Evolutionary conservation across 768 basidiomycete species (phyloP).

Genomic region (Agrocybe pediades): DNA sequence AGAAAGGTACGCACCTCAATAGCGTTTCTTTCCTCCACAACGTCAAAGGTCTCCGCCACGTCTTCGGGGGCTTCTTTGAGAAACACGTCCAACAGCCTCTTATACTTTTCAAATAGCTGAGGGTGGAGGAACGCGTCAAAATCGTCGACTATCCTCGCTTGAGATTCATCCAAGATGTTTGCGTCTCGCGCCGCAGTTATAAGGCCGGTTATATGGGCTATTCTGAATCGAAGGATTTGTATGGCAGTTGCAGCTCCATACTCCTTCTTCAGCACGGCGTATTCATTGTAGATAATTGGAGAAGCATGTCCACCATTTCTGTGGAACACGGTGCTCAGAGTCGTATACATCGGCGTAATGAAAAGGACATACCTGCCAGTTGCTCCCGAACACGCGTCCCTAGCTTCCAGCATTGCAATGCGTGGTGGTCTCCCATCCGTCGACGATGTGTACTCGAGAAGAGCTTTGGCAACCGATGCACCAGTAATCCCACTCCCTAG

Average conservation of each 20-base stretch:
- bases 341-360: too few relatives aligned
- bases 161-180: slow-evolving; percentile 49
- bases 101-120: slow-evolving; percentile 42
- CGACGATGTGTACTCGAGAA: slow-evolving; percentile 40
- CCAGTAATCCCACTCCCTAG: slow-evolving; percentile 83
- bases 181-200: slow-evolving; percentile 55
- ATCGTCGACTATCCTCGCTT: slow-evolving; percentile 58
- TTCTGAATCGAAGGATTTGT: slow-evolving; percentile 61
- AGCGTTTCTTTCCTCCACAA: slow-evolving; percentile 29
- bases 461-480: slow-evolving; percentile 54
- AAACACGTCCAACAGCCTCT: slow-evolving; percentile 45
- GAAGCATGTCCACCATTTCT: slow-evolving; percentile 76
- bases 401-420: slow-evolving; percentile 80
- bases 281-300: slow-evolving; percentile 62
- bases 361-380: slow-evolving; percentile 54
- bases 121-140: slow-evolving; percentile 56
- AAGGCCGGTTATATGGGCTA: slow-evolving; percentile 55
- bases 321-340: slow-evolving; percentile 1
- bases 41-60: slow-evolving; percentile 30
- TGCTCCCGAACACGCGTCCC: slow-evolving; percentile 75
- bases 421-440: slow-evolving; percentile 22
- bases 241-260: slow-evolving; percentile 49
- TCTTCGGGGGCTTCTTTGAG: slow-evolving; percentile 53
- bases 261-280: slow-evolving; percentile 42
- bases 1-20: slow-evolving; percentile 27